Percentiles rank a stretch among this genome's conserved stretches.
Conservation (phyloP, 768 basidiomycete species). For the Russula virescens region DNA sequence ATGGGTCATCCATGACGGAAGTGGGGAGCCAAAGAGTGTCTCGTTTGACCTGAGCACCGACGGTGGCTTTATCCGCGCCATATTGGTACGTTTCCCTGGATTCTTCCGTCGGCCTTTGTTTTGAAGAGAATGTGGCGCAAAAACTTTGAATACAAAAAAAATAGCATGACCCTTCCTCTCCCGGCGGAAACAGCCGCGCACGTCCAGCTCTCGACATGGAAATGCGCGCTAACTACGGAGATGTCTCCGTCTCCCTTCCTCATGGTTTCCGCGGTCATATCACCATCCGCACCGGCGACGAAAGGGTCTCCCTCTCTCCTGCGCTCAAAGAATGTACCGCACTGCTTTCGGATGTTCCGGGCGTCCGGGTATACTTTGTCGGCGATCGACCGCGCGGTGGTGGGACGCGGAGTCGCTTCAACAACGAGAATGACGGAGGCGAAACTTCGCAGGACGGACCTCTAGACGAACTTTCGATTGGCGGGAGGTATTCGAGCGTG, state of each 20-base stretch:
- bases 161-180: not conserved
- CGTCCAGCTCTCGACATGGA: conserved; percentile 5
- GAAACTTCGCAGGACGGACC: not conserved
- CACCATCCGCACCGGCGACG: not conserved
- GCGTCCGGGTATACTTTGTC: conserved; percentile 5
- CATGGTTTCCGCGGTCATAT: conserved; percentile 6
- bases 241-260: conserved; percentile 2
- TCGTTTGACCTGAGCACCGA: not conserved
- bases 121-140: too few species aligned
- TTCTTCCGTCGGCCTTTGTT: not conserved
- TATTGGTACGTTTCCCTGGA: conserved; percentile 1
- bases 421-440: not conserved
- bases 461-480: not conserved
- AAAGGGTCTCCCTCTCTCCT: conserved; percentile 1
- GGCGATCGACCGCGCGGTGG: not conserved
- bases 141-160: not conserved
- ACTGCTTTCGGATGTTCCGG: not conserved
- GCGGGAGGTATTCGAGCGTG: not conserved
- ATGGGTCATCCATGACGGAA: not conserved
- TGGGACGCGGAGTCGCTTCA: not conserved
- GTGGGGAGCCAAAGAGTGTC: not conserved
- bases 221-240: not conserved
- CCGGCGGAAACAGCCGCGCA: not conserved
- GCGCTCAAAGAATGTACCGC: not conserved
- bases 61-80: not conserved